A percentile compares a stretch with the other conserved stretches of the same genome.
These are phyloP conservation scores for Gossypium mustelinum DNA, from an alignment of 345 rosid species.

Conservation along the genomic window DNA sequence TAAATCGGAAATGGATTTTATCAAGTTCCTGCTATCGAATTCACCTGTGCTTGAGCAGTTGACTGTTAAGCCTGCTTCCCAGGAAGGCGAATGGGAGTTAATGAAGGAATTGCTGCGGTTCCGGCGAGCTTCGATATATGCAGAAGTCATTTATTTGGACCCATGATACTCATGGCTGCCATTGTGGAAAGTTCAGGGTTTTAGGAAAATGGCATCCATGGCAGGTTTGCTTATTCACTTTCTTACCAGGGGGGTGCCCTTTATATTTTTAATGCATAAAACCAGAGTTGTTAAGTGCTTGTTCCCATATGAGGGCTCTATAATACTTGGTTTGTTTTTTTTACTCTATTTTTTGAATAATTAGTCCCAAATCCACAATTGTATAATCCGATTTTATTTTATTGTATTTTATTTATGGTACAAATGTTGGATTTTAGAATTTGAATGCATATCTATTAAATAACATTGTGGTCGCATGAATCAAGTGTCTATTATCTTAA, in stretches of 20 bases:
- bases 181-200: not conserved
- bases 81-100: slow-evolving; percentile 44
- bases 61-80: slow-evolving; percentile 46
- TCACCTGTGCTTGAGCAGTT: slow-evolving; percentile 54
- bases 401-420: not conserved
- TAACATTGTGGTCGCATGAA: not conserved
- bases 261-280: not conserved
- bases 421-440: not conserved
- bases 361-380: too few relatives aligned
- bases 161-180: slow-evolving; percentile 25
- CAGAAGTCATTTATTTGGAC: slow-evolving; percentile 54
- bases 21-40: slow-evolving; percentile 52
- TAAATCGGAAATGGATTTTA: slow-evolving; percentile 51
- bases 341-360: too few relatives aligned
- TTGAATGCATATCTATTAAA: not conserved
- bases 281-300: not conserved
- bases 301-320: not conserved
- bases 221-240: not conserved
- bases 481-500: too few relatives aligned
- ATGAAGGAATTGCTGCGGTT: slow-evolving; percentile 54
- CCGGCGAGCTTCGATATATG: slow-evolving; percentile 47
- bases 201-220: not conserved
- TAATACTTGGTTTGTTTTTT: not conserved
- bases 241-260: not conserved
- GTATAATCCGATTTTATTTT: too few relatives aligned